These are phyloP conservation scores for Colletotrichum sp. DNA, from an alignment of 2,329 filamentous ascomycete species.

Conservation along the genomic window DNA sequence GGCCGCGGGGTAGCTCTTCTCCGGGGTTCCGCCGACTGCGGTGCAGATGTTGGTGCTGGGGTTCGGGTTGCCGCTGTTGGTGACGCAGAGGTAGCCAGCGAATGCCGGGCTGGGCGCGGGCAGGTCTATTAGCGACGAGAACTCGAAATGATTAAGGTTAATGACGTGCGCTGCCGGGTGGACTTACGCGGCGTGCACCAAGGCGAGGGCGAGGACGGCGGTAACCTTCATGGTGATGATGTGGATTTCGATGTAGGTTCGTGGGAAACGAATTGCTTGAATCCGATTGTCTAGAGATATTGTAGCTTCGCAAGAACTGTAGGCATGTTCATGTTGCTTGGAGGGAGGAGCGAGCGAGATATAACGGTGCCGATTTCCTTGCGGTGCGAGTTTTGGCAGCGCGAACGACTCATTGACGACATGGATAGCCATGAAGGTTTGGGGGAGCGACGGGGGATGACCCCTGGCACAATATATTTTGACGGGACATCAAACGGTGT, in stretches of 20 bases:
- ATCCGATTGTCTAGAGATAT: not conserved
- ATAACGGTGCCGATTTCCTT: not conserved
- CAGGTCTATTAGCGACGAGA: not conserved
- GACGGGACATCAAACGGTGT: not conserved
- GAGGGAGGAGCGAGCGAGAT: not conserved
- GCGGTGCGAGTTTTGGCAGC: not conserved
- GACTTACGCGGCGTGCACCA: not conserved
- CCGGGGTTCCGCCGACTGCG: not conserved
- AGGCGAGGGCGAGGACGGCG: not conserved
- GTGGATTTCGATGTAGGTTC: not conserved
- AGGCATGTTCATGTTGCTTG: accelerated
- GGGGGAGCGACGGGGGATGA: not conserved
- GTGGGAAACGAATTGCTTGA: not conserved
- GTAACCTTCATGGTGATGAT: not conserved
- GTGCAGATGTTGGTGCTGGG: not conserved
- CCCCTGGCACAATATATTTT: not conserved
- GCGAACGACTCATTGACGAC: not conserved
- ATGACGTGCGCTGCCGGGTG: not conserved
- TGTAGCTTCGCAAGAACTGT: no score
- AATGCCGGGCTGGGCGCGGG: not conserved
- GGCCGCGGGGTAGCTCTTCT: not conserved
- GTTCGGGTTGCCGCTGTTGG: not conserved
- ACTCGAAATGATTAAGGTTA: not conserved
- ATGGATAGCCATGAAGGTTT: not conserved
- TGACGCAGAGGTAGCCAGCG: not conserved